phyloP scores from a whole-genome alignment of 2,329 filamentous ascomycete species.

The Fusarium redolens region DNA sequence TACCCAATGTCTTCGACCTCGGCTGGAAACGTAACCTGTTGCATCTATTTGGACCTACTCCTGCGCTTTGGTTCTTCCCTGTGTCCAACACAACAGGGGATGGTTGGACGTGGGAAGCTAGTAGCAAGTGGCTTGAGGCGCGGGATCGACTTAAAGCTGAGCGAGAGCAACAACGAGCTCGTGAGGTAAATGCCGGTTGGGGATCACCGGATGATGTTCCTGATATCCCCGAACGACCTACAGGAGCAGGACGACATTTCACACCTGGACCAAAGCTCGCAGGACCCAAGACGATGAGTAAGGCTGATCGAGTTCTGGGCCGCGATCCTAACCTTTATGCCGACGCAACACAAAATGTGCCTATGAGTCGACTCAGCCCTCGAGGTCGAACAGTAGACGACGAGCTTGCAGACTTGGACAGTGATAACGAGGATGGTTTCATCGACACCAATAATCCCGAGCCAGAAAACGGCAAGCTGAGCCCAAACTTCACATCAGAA shows the following conservation, averaged over 20 bases:
- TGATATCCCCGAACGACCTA: constrained; percentile 40
- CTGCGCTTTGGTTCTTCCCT: constrained; percentile 81
- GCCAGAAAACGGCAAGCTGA: constrained; percentile 51
- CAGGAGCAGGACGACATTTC: constrained; percentile 51
- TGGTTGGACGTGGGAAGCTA: constrained; percentile 95
- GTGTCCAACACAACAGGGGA: constrained; percentile 88
- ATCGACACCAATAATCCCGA: constrained; percentile 42
- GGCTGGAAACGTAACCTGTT: constrained; percentile 82
- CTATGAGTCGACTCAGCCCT: constrained; percentile 61
- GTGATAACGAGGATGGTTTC: constrained; percentile 50
- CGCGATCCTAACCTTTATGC: constrained; percentile 67
- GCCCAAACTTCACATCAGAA: constrained; percentile 53
- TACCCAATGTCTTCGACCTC: constrained; percentile 94
- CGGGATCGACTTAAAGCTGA: constrained; percentile 71
- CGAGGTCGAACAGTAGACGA: constrained; percentile 58
- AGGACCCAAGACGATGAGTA: constrained; percentile 58
- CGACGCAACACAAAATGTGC: constrained; percentile 58
- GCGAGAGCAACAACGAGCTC: constrained; percentile 68
- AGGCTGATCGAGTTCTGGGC: constrained; percentile 69
- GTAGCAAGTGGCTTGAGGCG: constrained; percentile 79
- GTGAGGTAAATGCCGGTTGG: constrained; percentile 77
- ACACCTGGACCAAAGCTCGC: constrained; percentile 35
- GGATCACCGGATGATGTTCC: constrained; percentile 55
- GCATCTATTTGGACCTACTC: constrained; percentile 83
- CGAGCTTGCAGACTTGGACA: constrained; percentile 56